Base-by-base conservation (phyloP, 768 basidiomycete genomes). In the Lepiota venenata region DNA sequence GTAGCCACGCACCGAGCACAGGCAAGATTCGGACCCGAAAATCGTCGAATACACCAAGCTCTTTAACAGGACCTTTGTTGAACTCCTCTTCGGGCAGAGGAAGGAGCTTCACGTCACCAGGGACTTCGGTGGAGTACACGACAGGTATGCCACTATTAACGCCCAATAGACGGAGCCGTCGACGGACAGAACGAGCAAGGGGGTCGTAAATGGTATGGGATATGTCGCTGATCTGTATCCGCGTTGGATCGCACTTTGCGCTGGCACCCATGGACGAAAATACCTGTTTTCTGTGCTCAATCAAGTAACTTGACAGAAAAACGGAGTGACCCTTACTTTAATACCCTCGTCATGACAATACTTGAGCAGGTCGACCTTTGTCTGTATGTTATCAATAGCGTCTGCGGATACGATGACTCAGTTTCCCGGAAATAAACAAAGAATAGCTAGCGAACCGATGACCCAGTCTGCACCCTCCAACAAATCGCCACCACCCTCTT, bases 251-350 rank as follows among this genome's bases (percentile, higher is more conserved):
- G 61, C 81, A 82, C 71, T 98, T 99, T 12, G 94, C 89, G 11
- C 94, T 87, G 3, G 95, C 91, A 25, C 97, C 97, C 93, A 99
- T 97, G 21, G 93, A 93, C 0, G 95, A 93, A 70, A 98, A 97
- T 15, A 95, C 88, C 88, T 90, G 58, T 79, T 79, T 61, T 84
- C 11, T 18, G 27, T 12, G 15, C 38, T 53, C n/a, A 40, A 29
- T 56, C 3, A 12, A 46, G 52, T 7, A 14, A 35, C 25, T 16
- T 32, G 35, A 16, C 38, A 43, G 21, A 32, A 15, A 37, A 14
- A 44, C 10, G 47, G n/a, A 59, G 47, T 12, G 39, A 38, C n/a
- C 57, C 68, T 2, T 44, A 89, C 92, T 74, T 91, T 93, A 68
- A 98, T 84, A 15, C 76, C 65, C 58, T 87, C 75, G 52, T 86